A percentile compares a stretch with the other conserved stretches of the same genome.
phyloP scores from a whole-genome alignment of 2,329 filamentous ascomycete species.

The Talaromyces sp. region DNA sequence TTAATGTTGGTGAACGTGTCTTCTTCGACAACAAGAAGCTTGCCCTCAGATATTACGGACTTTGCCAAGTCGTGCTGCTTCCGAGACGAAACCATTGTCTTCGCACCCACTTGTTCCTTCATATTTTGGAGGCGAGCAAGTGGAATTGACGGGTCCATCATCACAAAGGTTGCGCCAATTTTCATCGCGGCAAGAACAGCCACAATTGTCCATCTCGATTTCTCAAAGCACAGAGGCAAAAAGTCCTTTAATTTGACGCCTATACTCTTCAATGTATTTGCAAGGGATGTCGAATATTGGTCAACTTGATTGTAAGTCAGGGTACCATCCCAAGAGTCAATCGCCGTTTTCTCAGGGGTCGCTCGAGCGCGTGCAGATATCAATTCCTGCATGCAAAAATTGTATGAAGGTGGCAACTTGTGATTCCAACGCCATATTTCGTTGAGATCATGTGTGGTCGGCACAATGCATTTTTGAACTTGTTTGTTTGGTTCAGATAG shows the following conservation, averaged over 20 bases:
- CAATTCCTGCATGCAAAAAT: conserved; percentile 19
- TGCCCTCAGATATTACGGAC: conserved; percentile 18
- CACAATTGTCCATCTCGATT: conserved; percentile 32
- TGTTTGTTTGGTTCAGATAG: conserved; percentile 28
- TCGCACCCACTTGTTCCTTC: conserved; percentile 2
- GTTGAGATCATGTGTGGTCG: conserved; percentile 38
- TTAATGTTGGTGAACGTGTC: not conserved
- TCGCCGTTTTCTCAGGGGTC: conserved; percentile 22
- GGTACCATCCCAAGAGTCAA: conserved; percentile 31
- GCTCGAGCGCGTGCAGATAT: conserved; percentile 22
- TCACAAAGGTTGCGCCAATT: conserved; percentile 26
- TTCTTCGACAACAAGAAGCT: conserved; percentile 16
- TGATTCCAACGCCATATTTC: conserved; percentile 51
- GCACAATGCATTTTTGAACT: conserved; percentile 33
- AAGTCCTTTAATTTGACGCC: conserved; percentile 29
- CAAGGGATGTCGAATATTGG: conserved; percentile 30
- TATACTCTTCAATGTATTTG: conserved; percentile 28
- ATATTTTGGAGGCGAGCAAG: conserved; percentile 10
- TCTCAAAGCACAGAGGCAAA: conserved; percentile 31
- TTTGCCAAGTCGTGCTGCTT: not conserved
- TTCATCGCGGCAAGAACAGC: conserved; percentile 30
- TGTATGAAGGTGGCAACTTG: conserved; percentile 41
- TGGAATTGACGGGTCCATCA: conserved; percentile 24
- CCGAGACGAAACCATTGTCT: not conserved
- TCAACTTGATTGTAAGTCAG: conserved; percentile 30